phyloP scores from a whole-genome alignment of 108 stramenopile genomes.

The Parmales sp. region DNA sequence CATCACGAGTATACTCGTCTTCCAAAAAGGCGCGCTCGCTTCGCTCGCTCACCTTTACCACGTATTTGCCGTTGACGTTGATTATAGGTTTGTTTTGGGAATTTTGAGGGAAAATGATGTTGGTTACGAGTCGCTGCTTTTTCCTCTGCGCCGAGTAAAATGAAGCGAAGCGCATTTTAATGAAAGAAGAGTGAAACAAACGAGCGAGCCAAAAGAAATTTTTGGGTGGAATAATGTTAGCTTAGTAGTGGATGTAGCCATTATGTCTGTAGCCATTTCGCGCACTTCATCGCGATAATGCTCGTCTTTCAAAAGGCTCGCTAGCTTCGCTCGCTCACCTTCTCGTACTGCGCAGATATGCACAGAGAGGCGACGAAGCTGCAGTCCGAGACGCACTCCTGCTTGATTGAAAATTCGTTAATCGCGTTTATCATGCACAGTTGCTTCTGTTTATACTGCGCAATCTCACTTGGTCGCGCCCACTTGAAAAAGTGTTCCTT shows the following conservation, averaged over 20 bases:
- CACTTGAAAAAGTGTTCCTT: conserved; percentile 42
- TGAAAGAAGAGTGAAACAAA: too few species aligned
- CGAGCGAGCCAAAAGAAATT: too few species aligned
- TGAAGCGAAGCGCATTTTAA: neutral
- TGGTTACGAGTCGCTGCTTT: conserved; percentile 48
- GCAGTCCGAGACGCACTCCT: conserved; percentile 80
- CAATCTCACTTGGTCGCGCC: conserved; percentile 60
- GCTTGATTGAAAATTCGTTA: conserved; percentile 56
- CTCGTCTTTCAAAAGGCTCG: too few species aligned
- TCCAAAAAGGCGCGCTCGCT: too few species aligned
- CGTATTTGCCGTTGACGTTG: conserved; percentile 79
- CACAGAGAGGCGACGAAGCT: conserved; percentile 82
- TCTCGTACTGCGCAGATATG: conserved; percentile 71
- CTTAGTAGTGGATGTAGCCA: too few species aligned
- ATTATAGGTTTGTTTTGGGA: conserved; percentile 46
- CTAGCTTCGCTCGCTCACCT: too few species aligned
- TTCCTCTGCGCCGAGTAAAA: neutral
- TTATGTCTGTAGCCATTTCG: conserved; percentile 9
- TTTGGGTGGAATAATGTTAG: too few species aligned
- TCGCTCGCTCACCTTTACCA: too few species aligned
- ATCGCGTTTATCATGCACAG: conserved; percentile 42
- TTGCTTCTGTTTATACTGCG: conserved; percentile 13
- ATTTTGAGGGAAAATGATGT: conserved; percentile 71
- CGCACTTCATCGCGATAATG: too few species aligned
- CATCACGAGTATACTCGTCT: too few species aligned